phyloP scores from a whole-genome alignment of 495 filamentous ascomycete genomes.

The Lepraria neglecta region DNA sequence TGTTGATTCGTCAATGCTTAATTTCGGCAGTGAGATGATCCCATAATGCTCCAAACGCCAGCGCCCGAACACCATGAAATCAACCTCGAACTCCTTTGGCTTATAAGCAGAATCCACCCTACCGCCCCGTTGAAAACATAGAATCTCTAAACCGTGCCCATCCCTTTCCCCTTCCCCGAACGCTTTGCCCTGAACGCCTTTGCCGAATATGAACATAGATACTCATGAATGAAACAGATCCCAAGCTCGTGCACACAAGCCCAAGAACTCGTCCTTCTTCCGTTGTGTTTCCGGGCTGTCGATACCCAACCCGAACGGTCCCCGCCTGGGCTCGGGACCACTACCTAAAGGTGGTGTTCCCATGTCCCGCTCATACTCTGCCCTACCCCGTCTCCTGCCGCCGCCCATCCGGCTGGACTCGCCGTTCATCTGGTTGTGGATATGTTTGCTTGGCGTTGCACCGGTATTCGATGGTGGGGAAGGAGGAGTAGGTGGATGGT shows the following conservation, averaged over 20 bases:
- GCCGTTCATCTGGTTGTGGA: constrained; percentile 29
- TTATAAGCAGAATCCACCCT: not conserved
- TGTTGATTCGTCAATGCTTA: no score
- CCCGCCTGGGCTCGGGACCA: constrained; percentile 53
- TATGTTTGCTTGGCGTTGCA: constrained; percentile 31
- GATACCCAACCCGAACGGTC: constrained; percentile 68
- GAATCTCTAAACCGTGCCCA: not conserved
- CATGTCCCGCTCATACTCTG: constrained; percentile 85
- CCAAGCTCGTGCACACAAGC: constrained; percentile 84
- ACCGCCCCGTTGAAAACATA: not conserved
- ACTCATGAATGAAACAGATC: constrained; percentile 90
- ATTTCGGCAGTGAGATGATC: not conserved
- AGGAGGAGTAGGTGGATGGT: constrained; percentile 86
- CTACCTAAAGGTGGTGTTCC: constrained; percentile 65
- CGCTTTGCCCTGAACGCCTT: constrained; percentile 1
- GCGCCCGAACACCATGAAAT: constrained; percentile 3
- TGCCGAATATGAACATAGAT: constrained; percentile 8
- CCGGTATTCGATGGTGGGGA: constrained; percentile 54
- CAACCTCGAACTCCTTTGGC: no score
- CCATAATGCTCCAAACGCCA: constrained; percentile 7
- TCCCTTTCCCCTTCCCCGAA: not conserved
- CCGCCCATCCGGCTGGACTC: constrained; percentile 36
- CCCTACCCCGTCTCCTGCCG: constrained; percentile 66
- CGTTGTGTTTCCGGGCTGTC: constrained; percentile 78
- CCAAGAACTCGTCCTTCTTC: constrained; percentile 84